These are phyloP conservation scores for Takashimella koratensis DNA, from an alignment of 1,284 basidiomycete species.

Conservation along the genomic window DNA sequence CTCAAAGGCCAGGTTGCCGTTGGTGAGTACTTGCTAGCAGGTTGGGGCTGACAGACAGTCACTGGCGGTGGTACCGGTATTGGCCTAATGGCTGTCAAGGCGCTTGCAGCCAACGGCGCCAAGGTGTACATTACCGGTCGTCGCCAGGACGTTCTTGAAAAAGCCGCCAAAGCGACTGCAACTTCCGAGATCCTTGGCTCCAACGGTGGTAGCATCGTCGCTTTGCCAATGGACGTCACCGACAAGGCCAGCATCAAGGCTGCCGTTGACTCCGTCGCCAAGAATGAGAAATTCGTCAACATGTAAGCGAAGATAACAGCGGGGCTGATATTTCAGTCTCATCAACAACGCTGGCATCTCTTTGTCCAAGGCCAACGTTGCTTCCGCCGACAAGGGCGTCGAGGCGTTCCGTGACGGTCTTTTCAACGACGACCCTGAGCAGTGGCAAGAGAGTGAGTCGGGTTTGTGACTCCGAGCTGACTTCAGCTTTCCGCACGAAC, in stretches of 20 bases:
- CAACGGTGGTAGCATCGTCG: background rate
- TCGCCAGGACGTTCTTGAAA: background rate
- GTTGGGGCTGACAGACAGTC: background rate
- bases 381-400: background rate
- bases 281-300: background rate
- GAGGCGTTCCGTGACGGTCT: conserved; percentile 3
- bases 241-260: background rate
- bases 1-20: background rate
- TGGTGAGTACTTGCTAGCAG: background rate
- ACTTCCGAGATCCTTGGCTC: background rate
- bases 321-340: conserved; percentile 2
- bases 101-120: background rate
- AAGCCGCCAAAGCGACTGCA: background rate
- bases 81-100: background rate
- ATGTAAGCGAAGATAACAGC: background rate
- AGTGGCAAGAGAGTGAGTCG: conserved; percentile 2
- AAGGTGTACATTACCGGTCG: background rate
- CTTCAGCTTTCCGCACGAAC: background rate
- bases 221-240: background rate
- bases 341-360: conserved; percentile 9
- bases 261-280: background rate
- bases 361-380: conserved; percentile 3
- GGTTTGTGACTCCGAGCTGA: background rate
- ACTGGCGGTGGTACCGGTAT: background rate
- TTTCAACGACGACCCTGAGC: conserved; percentile 6